Percentiles rank a stretch among this genome's conserved stretches.
These are phyloP conservation scores for Solanum medicagineum DNA, from an alignment of 257 asterid genomes.

Conservation along the genomic window DNA sequence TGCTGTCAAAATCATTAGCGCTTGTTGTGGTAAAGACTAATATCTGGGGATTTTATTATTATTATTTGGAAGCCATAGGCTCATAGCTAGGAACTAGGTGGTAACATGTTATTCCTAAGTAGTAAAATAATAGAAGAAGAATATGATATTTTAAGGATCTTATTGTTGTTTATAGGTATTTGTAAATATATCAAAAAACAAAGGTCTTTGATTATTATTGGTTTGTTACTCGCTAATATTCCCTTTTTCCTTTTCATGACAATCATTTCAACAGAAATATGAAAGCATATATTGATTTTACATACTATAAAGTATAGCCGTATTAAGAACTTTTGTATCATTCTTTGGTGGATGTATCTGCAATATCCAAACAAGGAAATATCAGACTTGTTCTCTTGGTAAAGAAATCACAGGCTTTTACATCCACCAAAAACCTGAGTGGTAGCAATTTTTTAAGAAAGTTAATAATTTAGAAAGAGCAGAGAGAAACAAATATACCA, in stretches of 20 bases:
- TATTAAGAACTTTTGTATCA: background rate
- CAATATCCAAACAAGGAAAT: slow-evolving; percentile 1
- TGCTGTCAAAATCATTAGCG: background rate
- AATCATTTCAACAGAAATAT: background rate
- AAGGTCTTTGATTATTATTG: background rate
- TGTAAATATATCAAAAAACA: background rate
- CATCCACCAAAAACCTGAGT: slow-evolving; percentile 39
- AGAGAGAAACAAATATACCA: slow-evolving; percentile 45
- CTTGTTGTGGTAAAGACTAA: background rate
- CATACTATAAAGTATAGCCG: background rate
- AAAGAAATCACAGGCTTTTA: slow-evolving; percentile 24
- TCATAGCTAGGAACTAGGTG: background rate
- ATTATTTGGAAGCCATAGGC: background rate
- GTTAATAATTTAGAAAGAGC: slow-evolving; percentile 22
- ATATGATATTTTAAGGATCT: background rate
- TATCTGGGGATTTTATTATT: background rate
- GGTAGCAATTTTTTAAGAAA: slow-evolving; percentile 21
- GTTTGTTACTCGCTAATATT: background rate
- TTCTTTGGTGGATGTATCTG: background rate
- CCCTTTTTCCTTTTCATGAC: background rate
- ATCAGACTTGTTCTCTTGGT: slow-evolving; percentile 19
- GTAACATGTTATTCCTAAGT: background rate
- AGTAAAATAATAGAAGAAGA: background rate
- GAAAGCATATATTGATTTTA: background rate
- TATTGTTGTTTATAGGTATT: background rate